Percentiles rank a stretch among this genome's conserved stretches.
phyloP scores from a whole-genome alignment of 2,329 filamentous ascomycete species.

The Nemania bipapillata region DNA sequence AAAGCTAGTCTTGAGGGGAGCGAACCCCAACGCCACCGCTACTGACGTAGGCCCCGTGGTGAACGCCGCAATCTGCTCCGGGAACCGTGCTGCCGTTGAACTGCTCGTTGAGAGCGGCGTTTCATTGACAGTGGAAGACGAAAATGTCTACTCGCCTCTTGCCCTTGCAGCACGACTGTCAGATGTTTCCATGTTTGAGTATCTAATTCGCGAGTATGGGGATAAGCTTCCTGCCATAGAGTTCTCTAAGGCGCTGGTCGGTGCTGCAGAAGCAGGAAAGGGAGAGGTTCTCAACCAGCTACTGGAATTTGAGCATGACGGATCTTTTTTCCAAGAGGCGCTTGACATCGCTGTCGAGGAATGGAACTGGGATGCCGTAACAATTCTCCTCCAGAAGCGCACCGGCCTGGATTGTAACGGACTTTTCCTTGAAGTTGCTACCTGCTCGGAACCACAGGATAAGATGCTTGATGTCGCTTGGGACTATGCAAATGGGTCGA shows the following conservation, averaged over 20 bases:
- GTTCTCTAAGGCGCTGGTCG: conserved; percentile 55
- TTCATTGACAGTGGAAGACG: conserved; percentile 50
- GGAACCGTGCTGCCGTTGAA: conserved; percentile 55
- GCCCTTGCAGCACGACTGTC: conserved; percentile 54
- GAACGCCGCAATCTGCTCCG: conserved; percentile 57
- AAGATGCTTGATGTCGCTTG: conserved; percentile 53
- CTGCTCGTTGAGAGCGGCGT: conserved; percentile 55
- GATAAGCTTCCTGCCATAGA: conserved; percentile 54
- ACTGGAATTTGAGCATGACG: conserved; percentile 51
- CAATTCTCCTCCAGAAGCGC: conserved; percentile 51
- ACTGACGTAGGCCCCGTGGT: conserved; percentile 52
- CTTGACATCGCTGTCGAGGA: conserved; percentile 50
- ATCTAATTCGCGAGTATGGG: conserved; percentile 55
- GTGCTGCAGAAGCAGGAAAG: conserved; percentile 55
- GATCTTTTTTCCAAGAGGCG: conserved; percentile 51
- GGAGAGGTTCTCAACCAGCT: conserved; percentile 55
- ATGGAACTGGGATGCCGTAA: conserved; percentile 55
- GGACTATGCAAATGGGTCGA: conserved; percentile 52
- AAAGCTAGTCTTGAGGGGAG: conserved; percentile 53
- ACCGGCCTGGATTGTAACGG: conserved; percentile 52
- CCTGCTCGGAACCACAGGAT: conserved; percentile 51
- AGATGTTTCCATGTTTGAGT: conserved; percentile 57
- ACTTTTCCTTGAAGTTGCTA: conserved; percentile 52
- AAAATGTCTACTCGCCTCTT: conserved; percentile 51
- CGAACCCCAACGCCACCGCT: conserved; percentile 52